Conservation (phyloP, 1,284 basidiomycete species). For the Pholiota adiposa region DNA sequence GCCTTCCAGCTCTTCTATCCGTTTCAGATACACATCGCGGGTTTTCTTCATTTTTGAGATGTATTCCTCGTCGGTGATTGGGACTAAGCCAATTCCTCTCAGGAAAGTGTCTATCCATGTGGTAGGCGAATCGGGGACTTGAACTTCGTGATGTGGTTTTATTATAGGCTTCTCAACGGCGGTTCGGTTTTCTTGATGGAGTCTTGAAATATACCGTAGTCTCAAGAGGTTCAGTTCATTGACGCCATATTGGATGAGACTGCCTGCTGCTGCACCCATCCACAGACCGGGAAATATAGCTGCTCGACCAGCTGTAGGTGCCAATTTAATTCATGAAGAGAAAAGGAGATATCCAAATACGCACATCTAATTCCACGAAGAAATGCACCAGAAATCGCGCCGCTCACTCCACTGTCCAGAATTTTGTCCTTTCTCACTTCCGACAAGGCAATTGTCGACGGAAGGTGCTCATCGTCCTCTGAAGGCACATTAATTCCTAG, state of each 20-base stretch:
- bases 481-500: slow-evolving; percentile 25
- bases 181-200: slow-evolving; percentile 18
- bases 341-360: slow-evolving; percentile 21
- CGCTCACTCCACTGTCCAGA: slow-evolving; percentile 67
- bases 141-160: slow-evolving; percentile 7
- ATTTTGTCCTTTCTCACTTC: slow-evolving; percentile 60
- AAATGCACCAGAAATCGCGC: slow-evolving; percentile 60
- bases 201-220: slow-evolving; percentile 53
- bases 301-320: slow-evolving; percentile 41
- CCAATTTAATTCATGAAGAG: neutral
- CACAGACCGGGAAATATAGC: slow-evolving; percentile 53
- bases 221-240: slow-evolving; percentile 68
- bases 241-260: slow-evolving; percentile 60
- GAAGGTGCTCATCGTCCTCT: neutral
- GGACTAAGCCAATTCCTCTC: slow-evolving; percentile 49
- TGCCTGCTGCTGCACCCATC: slow-evolving; percentile 57
- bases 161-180: slow-evolving; percentile 2
- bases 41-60: slow-evolving; percentile 54
- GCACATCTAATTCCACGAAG: slow-evolving; percentile 45
- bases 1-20: slow-evolving; percentile 61
- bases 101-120: slow-evolving; percentile 39
- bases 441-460: slow-evolving; percentile 41
- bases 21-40: slow-evolving; percentile 52
- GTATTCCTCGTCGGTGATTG: slow-evolving; percentile 68
- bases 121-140: slow-evolving; percentile 11